Base-by-base conservation (phyloP, 768 basidiomycete species). In the Mycena capillaripes region DNA sequence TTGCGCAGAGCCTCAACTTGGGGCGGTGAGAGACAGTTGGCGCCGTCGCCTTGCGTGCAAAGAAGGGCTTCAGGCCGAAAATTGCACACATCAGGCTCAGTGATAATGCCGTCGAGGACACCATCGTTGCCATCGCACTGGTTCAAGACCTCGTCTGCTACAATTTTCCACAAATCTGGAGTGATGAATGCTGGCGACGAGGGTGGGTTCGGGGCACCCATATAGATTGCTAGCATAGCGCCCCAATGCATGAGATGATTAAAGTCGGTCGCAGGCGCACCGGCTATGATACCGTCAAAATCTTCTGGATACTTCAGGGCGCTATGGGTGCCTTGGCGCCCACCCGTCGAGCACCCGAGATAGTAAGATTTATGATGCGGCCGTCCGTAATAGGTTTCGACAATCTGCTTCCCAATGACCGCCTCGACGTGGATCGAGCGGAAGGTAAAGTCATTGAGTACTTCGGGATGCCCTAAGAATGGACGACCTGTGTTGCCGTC, bases 211-310 rank as follows among this genome's bases (percentile, higher is more conserved):
- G 73, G 65, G 14, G 70, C 56, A 44, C 75, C 76, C 16, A 71
- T 53, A 17, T 21, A 4, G 17, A 32, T 48, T 0, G 42, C 55
- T 1, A 55, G 8, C 29, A 65, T 58, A 1, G 42, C 70, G 4
- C 19, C 42, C 70, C 70, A 75, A 52, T 65, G 52, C 9, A 62
- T 4, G 1, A 75, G 61, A 21, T 52, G 64, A 36, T 70, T 70
- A 16, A 52, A 66, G 65, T 74, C 55, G 2, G 42, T 75, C 16
- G 78, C 78, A 12, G 79, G 78, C 23, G 77, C 66, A 4, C 79
- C 79, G 21, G 77, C 76, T 23, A 80, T 65, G 32, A 79, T 73
- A 23, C 77, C 79, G 64, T 79, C 78, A 53, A 79, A 80, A 62
- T 79, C 78, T 2, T 75, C 71, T 5, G 79, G 79, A 44, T 63